Conservation (phyloP, 176 grass and related monocot genomes). For the Phoenix roebelenii region DNA sequence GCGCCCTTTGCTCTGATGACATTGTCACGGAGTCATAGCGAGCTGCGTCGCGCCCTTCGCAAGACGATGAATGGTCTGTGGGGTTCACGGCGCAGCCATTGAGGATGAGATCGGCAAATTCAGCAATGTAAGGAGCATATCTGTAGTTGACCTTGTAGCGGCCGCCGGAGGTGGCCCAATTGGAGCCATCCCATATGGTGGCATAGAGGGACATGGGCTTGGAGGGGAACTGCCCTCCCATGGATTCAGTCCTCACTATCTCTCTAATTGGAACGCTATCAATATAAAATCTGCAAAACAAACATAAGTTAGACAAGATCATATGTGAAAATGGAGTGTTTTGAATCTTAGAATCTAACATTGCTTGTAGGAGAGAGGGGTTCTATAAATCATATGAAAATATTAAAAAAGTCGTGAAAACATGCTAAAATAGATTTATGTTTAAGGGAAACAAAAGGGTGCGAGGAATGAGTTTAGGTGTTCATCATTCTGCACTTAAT, state of each 20-base stretch:
- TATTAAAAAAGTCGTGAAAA: no score
- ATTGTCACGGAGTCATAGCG: neutral
- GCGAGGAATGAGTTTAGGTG: no score
- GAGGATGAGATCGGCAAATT: conserved; percentile 13
- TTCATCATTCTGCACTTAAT: no score
- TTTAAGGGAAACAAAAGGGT: no score
- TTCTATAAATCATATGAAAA: no score
- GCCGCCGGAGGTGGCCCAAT: conserved; percentile 12
- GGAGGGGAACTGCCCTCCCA: conserved; percentile 4
- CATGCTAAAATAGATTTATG: no score
- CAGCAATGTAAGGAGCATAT: conserved; percentile 14
- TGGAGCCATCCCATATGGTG: conserved; percentile 20
- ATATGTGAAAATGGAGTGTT: no score
- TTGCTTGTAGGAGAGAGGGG: no score
- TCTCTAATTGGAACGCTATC: conserved; percentile 17
- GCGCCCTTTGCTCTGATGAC: neutral
- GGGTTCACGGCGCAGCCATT: conserved; percentile 7
- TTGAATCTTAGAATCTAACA: no score
- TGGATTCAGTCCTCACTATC: neutral
- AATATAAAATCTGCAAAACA: conserved; percentile 17
- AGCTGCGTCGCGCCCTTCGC: neutral
- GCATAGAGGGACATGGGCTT: conserved; percentile 18
- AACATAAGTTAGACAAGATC: neutral
- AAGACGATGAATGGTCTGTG: conserved; percentile 8
- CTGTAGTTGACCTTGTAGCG: conserved; percentile 16